A percentile compares a stretch with the other conserved stretches of the same genome.
Conservation (phyloP, 352 stramenopile species). For the Phytophthora syringae region DNA sequence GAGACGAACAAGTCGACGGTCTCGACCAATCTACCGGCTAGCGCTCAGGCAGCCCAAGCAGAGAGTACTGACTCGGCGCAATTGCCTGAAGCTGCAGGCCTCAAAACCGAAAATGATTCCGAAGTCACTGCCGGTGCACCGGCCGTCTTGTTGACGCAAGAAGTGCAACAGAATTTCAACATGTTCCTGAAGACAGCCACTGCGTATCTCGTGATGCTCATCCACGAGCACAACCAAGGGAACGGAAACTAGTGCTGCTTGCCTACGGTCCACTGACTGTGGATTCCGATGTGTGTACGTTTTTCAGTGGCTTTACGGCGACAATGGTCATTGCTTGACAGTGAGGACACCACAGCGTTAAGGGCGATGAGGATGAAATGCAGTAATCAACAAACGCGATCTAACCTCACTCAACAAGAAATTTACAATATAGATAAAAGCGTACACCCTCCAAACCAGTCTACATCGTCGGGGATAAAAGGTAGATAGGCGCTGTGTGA, state of each 20-base stretch:
- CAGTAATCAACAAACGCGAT: too few relatives aligned
- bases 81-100: neutral
- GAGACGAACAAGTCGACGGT: neutral
- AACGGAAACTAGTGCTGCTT: constrained; percentile 5
- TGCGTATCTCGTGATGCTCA: constrained; percentile 40
- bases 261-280: too few relatives aligned
- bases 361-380: too few relatives aligned
- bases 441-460: too few relatives aligned
- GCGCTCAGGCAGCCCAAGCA: neutral
- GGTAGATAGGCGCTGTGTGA: neutral
- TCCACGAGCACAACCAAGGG: constrained; percentile 33
- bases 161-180: constrained; percentile 38
- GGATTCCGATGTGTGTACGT: too few relatives aligned
- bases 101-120: too few relatives aligned
- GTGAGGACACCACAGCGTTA: too few relatives aligned
- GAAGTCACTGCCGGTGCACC: neutral
- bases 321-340: neutral
- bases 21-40: too few relatives aligned
- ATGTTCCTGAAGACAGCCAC: constrained; percentile 45
- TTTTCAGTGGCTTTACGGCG: too few relatives aligned
- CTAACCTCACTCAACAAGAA: constrained; percentile 24
- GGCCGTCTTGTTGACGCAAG: constrained; percentile 30
- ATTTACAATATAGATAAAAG: constrained; percentile 43
- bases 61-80: neutral
- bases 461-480: too few relatives aligned